Percentiles rank a stretch among this genome's conserved stretches.
Evolutionary conservation across 1,139 yeast genomes (phyloP).

Genomic region (Petasospora rhodanensis): DNA sequence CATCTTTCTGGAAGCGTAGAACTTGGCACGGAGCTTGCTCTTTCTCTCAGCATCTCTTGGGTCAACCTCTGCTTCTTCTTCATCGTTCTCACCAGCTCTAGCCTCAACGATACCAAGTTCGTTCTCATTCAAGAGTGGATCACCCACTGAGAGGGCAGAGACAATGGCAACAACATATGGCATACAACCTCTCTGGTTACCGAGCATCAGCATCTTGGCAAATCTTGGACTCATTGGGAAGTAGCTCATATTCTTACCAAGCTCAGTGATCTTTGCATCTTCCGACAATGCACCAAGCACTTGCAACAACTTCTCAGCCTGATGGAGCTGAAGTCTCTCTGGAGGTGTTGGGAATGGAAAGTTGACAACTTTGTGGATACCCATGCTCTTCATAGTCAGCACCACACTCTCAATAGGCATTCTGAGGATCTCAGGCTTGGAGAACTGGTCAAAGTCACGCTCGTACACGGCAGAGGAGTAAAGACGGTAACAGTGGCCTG

Average conservation of each 20-base stretch:
- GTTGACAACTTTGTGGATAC: slow-evolving; percentile 81
- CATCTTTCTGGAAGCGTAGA: slow-evolving; percentile 49
- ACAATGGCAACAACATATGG: slow-evolving; percentile 88
- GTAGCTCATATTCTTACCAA: slow-evolving; percentile 81
- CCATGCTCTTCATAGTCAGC: slow-evolving; percentile 94
- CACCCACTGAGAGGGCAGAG: slow-evolving; percentile 91
- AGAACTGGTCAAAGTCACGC: slow-evolving; percentile 74
- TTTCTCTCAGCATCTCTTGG: slow-evolving; percentile 38
- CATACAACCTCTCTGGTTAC: slow-evolving; percentile 81
- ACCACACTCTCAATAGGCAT: slow-evolving; percentile 97
- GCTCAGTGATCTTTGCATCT: slow-evolving; percentile 53
- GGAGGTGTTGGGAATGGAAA: slow-evolving; percentile 99
- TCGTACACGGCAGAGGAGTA: slow-evolving; percentile 96
- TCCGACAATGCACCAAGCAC: slow-evolving; percentile 75
- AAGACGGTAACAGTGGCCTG: slow-evolving; percentile 93
- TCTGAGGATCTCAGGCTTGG: slow-evolving; percentile 84
- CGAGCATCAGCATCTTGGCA: slow-evolving; percentile 83
- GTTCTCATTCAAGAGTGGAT: slow-evolving; percentile 73
- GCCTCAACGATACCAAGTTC: slow-evolving; percentile 53
- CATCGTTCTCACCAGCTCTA: slow-evolving; percentile 21
- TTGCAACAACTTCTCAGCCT: slow-evolving; percentile 65
- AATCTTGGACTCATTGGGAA: slow-evolving; percentile 95
- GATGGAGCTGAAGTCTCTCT: slow-evolving; percentile 50
- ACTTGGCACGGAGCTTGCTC: slow-evolving; percentile 45
- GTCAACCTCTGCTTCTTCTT: slow-evolving; percentile 23